These are phyloP conservation scores for Penicillium canescens DNA, from an alignment of 495 filamentous ascomycete genomes.

Conservation along the genomic window DNA sequence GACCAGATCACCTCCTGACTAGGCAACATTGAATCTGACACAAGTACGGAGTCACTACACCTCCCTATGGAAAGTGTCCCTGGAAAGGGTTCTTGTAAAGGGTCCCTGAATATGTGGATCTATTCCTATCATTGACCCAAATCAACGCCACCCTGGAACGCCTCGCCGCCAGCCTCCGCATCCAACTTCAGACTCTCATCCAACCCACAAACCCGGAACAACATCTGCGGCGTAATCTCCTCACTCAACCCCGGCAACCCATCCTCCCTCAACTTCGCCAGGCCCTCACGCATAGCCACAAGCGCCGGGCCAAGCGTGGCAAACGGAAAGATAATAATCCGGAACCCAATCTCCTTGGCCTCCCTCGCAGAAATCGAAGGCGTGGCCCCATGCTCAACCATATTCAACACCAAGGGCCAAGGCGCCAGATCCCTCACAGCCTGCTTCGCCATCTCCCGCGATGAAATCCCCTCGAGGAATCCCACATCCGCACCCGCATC, in stretches of 20 bases:
- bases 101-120: no score
- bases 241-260: conserved; percentile 47
- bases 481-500: conserved; percentile 63
- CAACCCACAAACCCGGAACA: conserved; percentile 62
- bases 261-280: conserved; percentile 50
- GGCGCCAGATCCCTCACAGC: conserved; percentile 52
- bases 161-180: conserved; percentile 53
- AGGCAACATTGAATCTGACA: no score
- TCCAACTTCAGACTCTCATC: conserved; percentile 59
- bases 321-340: conserved; percentile 63
- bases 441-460: conserved; percentile 35
- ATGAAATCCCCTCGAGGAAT: conserved; percentile 53
- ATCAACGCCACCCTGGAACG: conserved; percentile 45
- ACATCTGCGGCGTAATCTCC: conserved; percentile 49
- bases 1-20: conserved; percentile 9
- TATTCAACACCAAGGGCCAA: conserved; percentile 66
- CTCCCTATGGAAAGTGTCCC: no score
- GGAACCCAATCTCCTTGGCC: conserved; percentile 61
- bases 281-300: conserved; percentile 47
- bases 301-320: conserved; percentile 54
- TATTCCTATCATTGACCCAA: conserved; percentile 4
- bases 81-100: no score
- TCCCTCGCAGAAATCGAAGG: conserved; percentile 59
- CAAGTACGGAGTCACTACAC: no score
- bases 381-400: conserved; percentile 62